Evolutionary conservation across 2,329 filamentous ascomycete species (phyloP).

Genomic region (Westerdykella ornata): DNA sequence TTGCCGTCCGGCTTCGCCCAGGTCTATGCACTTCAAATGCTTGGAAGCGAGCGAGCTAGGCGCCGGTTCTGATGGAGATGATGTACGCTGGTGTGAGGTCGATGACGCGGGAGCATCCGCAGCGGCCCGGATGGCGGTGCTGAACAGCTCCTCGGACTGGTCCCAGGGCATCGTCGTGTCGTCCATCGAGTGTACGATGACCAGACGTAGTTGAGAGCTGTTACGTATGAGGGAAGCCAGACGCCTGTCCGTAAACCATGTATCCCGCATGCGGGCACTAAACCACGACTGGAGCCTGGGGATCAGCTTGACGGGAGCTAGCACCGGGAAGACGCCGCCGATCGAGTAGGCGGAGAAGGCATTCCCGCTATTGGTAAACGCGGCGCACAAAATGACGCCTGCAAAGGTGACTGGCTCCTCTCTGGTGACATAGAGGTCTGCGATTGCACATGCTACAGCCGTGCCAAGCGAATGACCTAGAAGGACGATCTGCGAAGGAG

Average conservation of each 20-base stretch:
- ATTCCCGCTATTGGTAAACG: slow-evolving; percentile 67
- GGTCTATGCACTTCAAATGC: slow-evolving; percentile 18
- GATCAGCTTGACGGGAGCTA: slow-evolving; percentile 64
- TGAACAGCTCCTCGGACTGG: slow-evolving; percentile 30
- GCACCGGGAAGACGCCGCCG: slow-evolving; percentile 65
- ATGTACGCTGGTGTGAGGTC: not conserved
- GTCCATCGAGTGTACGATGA: slow-evolving; percentile 31
- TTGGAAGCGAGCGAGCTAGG: slow-evolving; percentile 4
- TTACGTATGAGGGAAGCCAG: slow-evolving; percentile 51
- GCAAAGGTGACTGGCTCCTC: slow-evolving; percentile 65
- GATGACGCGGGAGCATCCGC: slow-evolving; percentile 11
- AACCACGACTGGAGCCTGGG: slow-evolving; percentile 59
- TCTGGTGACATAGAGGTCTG: slow-evolving; percentile 58
- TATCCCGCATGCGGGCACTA: slow-evolving; percentile 63
- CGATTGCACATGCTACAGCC: slow-evolving; percentile 69
- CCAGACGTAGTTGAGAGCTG: slow-evolving; percentile 17
- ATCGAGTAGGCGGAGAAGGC: slow-evolving; percentile 73
- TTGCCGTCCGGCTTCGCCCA: slow-evolving; percentile 31
- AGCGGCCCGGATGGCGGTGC: slow-evolving; percentile 21
- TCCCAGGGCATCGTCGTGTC: slow-evolving; percentile 33
- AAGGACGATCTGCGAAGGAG: slow-evolving; percentile 67
- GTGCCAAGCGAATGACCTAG: slow-evolving; percentile 86
- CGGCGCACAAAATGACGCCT: slow-evolving; percentile 70
- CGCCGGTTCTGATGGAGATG: not conserved
- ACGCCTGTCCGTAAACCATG: slow-evolving; percentile 67